Base-by-base conservation (phyloP, 805 yeast genomes). In the Saccharomyces paradoxus region DNA sequence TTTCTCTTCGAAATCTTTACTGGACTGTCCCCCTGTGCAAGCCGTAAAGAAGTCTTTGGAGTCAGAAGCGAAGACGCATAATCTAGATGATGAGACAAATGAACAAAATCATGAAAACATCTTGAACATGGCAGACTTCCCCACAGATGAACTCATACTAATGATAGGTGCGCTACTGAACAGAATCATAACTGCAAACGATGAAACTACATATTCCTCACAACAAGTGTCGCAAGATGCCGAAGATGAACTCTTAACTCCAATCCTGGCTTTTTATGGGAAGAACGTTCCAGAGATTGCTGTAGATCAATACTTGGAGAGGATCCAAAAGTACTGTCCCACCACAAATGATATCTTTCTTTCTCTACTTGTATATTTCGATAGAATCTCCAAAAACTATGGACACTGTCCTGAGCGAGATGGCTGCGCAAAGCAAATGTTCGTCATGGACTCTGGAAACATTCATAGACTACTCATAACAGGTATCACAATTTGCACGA, bases 271-370 rank as follows among this genome's bases (percentile, higher is more conserved):
- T 48, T 94, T 94, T 69, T 97, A 90, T 69, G 99, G 99, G 17
- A 84, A 96, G 55, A 94, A 91, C 66, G 85, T 94, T 9, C 99
- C 99, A 0, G 96, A 95, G 14, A 94, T 94, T 52, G 81, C 90
- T 12, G 78, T 94, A 50, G 90, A 89, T 63, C 94, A 96, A 22
- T 94, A 94, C 67, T 77, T 94, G 56, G 80, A 89, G 47, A 82
- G 99, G 66, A 92, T 94, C 29, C 81, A 92, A 68, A 92, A 92
- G 71, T 94, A 94, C 72, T 94, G 99, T 70, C 98, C 99, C 0
- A 94, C 94, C 17, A 91, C 99, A 2, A 92, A 92, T 71, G 98
- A 94, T 68, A 98, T 94, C 31, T 94, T 91, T 70, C 74, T 94
- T 49, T 85, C 96, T 44, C 72, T 94, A 41, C 76, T 94, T 63